Conservation (phyloP, 2,329 filamentous ascomycete genomes). For the Pseudohalonectria lignicola region DNA sequence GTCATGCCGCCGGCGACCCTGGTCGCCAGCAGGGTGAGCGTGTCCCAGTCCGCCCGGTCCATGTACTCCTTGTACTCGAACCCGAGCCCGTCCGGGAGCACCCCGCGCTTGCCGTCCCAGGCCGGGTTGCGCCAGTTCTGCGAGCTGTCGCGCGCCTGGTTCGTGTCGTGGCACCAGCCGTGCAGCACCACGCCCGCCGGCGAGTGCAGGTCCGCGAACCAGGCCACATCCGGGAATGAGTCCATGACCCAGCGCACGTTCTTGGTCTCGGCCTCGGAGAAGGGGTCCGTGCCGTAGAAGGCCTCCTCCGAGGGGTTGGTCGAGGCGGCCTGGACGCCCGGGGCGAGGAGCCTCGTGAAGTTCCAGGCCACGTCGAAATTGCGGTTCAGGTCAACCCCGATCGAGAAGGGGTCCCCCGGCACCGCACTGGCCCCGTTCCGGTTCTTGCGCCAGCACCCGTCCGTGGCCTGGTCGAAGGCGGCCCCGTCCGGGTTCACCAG, state of each 20-base stretch:
- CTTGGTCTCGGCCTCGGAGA: conserved; percentile 46
- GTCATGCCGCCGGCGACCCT: conserved; percentile 2
- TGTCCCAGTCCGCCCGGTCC: conserved; percentile 26
- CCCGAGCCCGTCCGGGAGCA: conserved; percentile 1
- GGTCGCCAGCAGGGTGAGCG: conserved; percentile 6
- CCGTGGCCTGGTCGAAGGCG: conserved; percentile 35
- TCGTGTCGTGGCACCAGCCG: conserved; percentile 44
- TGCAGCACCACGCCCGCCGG: conserved; percentile 40
- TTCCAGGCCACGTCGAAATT: conserved; percentile 50
- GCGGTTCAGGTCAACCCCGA: conserved; percentile 43
- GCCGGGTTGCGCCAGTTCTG: conserved; percentile 41
- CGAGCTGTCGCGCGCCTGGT: conserved; percentile 29
- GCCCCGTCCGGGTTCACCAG: conserved; percentile 44
- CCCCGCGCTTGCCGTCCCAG: conserved; percentile 31
- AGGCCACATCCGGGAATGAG: conserved; percentile 35
- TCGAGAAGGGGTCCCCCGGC: conserved; percentile 13
- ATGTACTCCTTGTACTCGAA: conserved; percentile 33
- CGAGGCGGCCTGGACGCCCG: conserved; percentile 11
- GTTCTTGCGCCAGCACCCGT: conserved; percentile 45
- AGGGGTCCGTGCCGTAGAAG: conserved; percentile 37
- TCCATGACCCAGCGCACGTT: conserved; percentile 42
- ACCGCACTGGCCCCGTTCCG: conserved; percentile 30
- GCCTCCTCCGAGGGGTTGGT: conserved; percentile 34
- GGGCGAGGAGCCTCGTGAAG: conserved; percentile 27
- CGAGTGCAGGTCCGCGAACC: conserved; percentile 50